Evolutionary conservation across 768 basidiomycete genomes (phyloP).

Genomic region (Suillus placidus): DNA sequence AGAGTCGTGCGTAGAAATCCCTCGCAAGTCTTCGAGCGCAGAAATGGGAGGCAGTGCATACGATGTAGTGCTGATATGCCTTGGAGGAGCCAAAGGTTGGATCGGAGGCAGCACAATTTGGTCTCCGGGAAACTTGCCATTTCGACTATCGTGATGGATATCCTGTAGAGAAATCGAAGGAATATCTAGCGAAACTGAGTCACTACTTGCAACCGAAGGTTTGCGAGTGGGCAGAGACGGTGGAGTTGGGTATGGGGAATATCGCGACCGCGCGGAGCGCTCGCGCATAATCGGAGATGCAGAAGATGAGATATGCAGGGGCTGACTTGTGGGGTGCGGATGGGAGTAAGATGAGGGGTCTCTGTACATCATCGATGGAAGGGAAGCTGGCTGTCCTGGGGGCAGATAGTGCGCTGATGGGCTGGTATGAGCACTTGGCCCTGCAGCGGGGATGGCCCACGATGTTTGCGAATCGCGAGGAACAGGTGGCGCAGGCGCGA

Average conservation of each 20-base stretch:
- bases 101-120: slow-evolving; percentile 46
- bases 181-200: slow-evolving; percentile 37
- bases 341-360: slow-evolving; percentile 28
- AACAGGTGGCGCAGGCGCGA: slow-evolving; percentile 34
- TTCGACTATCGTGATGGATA: slow-evolving; percentile 28
- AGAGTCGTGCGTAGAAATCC: slow-evolving; percentile 54
- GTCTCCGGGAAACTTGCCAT: slow-evolving; percentile 34
- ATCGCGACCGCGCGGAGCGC: slow-evolving; percentile 34
- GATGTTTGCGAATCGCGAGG: slow-evolving; percentile 37
- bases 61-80: slow-evolving; percentile 35
- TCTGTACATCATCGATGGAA: slow-evolving; percentile 29
- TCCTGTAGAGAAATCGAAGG: slow-evolving; percentile 40
- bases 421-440: slow-evolving; percentile 23
- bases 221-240: slow-evolving; percentile 27
- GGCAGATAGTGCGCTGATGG: slow-evolving; percentile 26
- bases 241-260: slow-evolving; percentile 49
- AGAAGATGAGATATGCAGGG: slow-evolving; percentile 35
- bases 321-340: slow-evolving; percentile 32
- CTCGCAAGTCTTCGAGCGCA: slow-evolving; percentile 64
- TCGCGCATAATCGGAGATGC: slow-evolving; percentile 29
- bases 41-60: slow-evolving; percentile 72
- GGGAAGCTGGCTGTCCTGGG: slow-evolving; percentile 22
- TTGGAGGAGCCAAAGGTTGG: slow-evolving; percentile 36
- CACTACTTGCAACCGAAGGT: slow-evolving; percentile 23
- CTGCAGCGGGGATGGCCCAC: slow-evolving; percentile 50